phyloP scores from a whole-genome alignment of 179 eudicot genomes.

The Silene coronaria region DNA sequence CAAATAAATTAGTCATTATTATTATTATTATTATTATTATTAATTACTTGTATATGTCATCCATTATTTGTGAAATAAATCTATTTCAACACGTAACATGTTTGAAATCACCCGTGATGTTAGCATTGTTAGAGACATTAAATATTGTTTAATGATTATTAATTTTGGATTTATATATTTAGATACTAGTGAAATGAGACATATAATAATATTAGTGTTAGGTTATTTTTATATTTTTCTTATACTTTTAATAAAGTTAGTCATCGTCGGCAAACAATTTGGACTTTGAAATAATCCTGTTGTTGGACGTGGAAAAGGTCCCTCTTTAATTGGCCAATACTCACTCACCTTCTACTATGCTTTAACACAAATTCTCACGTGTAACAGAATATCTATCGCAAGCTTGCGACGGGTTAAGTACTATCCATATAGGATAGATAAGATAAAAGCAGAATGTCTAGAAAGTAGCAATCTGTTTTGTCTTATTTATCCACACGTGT shows the following conservation, averaged over 20 bases:
- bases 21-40: no score
- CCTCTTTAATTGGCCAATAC: background rate
- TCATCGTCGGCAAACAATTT: conserved; percentile 1
- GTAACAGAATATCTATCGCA: no score
- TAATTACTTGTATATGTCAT: background rate
- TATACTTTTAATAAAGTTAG: background rate
- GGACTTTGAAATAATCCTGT: background rate
- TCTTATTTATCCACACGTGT: no score
- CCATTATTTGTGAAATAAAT: background rate
- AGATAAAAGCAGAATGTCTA: no score
- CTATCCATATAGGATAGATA: no score
- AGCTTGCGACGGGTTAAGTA: no score
- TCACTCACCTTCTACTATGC: background rate
- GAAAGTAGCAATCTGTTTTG: no score
- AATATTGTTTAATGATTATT: background rate
- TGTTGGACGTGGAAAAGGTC: background rate
- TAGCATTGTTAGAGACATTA: background rate
- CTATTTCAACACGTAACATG: background rate
- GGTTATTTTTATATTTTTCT: background rate
- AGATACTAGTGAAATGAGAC: background rate
- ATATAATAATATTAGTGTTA: background rate
- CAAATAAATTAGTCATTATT: background rate
- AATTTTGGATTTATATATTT: background rate
- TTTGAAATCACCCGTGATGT: background rate
- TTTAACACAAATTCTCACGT: no score